phyloP scores from a whole-genome alignment of 306 rosid genomes.

The Neltuma alba region DNA sequence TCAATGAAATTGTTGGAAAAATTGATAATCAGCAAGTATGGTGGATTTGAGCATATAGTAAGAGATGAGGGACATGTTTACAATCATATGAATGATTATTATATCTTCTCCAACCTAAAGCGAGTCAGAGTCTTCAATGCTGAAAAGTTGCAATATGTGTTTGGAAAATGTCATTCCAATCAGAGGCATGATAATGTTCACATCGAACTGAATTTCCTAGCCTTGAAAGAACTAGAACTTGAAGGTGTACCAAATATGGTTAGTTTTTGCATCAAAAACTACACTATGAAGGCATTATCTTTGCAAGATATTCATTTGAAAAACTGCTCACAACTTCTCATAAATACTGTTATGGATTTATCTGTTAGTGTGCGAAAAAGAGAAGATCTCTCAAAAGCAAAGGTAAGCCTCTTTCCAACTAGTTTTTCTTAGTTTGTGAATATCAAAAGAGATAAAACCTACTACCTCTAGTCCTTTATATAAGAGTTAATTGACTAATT shows the following conservation, averaged over 20 bases:
- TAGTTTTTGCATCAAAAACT: background rate
- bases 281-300: background rate
- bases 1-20: conserved; percentile 18
- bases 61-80: background rate
- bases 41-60: conserved; percentile 2
- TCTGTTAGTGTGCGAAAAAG: background rate
- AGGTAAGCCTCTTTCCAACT: background rate
- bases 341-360: background rate
- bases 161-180: background rate
- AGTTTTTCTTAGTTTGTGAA: background rate
- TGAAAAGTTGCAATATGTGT: conserved; percentile 24
- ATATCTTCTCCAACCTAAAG: conserved; percentile 8
- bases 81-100: background rate
- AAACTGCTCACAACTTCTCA: background rate
- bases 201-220: conserved; percentile 10
- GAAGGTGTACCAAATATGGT: background rate
- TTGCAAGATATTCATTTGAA: background rate
- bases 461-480: too few species aligned
- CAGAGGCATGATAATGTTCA: background rate
- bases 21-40: background rate
- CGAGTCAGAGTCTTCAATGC: background rate
- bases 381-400: background rate
- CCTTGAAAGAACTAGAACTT: background rate
- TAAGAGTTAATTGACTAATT: too few species aligned
- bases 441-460: background rate